A percentile compares a stretch with the other conserved stretches of the same genome.
These are phyloP conservation scores for Hansfordia pulvinata DNA, from an alignment of 2,329 filamentous ascomycete species.

Conservation along the genomic window DNA sequence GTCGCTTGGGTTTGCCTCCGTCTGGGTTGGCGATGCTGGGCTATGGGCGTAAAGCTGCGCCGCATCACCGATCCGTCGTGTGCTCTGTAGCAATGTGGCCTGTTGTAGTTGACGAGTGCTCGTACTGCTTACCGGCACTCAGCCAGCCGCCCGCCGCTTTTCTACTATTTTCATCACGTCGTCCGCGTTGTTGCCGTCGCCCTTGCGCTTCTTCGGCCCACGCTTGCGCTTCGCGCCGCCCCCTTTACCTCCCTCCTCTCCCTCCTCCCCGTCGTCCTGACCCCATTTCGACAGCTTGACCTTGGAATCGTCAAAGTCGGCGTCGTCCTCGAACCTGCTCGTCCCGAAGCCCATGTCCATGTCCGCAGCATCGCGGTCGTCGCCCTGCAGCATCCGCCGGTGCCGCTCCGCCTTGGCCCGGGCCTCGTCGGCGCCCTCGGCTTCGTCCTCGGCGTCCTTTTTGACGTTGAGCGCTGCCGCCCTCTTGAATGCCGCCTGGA, in stretches of 20 bases:
- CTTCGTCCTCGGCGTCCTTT: constrained; percentile 23
- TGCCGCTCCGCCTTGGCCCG: constrained; percentile 52
- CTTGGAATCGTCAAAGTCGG: constrained; percentile 57
- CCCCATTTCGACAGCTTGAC: constrained; percentile 58
- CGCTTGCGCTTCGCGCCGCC: constrained; percentile 50
- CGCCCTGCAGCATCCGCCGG: constrained; percentile 59
- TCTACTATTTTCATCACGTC: constrained; percentile 76
- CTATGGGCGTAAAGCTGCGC: too few species aligned
- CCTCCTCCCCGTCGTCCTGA: constrained; percentile 35
- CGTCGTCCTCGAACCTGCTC: constrained; percentile 76
- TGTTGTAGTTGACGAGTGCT: too few species aligned
- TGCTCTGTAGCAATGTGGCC: too few species aligned
- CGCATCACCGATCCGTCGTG: too few species aligned
- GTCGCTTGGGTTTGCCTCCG: too few species aligned
- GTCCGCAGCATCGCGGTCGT: constrained; percentile 74
- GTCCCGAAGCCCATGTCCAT: constrained; percentile 91
- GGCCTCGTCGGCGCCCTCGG: constrained; percentile 27
- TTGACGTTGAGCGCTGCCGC: constrained; percentile 52
- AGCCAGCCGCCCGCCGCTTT: constrained; percentile 27
- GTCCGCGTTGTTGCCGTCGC: constrained; percentile 62
- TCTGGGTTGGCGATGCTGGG: too few species aligned
- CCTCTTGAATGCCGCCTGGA: constrained; percentile 75
- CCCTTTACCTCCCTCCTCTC: constrained; percentile 25
- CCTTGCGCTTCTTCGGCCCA: constrained; percentile 62
- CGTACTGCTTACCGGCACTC: constrained; percentile 2